Base-by-base conservation (phyloP, 768 basidiomycete genomes). In the Pleurotus eryngii region DNA sequence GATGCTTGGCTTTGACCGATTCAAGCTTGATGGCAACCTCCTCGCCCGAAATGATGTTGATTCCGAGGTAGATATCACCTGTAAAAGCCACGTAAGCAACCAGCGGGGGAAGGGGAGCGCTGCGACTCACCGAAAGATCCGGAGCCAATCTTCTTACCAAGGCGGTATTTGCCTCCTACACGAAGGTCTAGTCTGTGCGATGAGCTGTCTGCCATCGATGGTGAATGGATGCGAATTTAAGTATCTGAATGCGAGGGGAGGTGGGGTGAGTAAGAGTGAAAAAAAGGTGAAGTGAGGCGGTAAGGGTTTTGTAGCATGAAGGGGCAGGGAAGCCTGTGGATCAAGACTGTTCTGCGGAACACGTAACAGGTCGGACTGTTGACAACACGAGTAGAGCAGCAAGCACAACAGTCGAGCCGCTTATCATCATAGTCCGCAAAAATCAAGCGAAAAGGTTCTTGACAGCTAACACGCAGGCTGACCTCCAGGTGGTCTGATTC, bases 1-100 rank as follows among this genome's bases (percentile, higher is more conserved):
- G 97, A 65, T 99, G 97, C 74, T 99, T 99, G 64, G 97, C 97
- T 75, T 99, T 99, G 73, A 98, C 94, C 1, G 96, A 98, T 76
- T 99, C 97, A 66, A 99, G 92, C 77, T 99, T 99, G 83, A 99
- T 99, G 70, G 95, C 97, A 60, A 98, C 96, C 71, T 98, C 97
- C 72, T 99, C 97, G 22, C 96, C 96, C 15, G 96, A 98, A 70
- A 98, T 98, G 79, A 99, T 98, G 82, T 98, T 99, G 74, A 97
- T 96, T 57, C 97, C 97, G 60, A 98, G 92, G 73, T 98, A 98
- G 75, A 99, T 98, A 71, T 98, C 96, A 74, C 95, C 96, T 96
- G 46, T 20, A 9, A 35, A 35, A 35, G 30, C 9, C 30, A 9
- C 30, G 30, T 35, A 35, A 35, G 30, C 30, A 35, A 35, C 9